Evolutionary conservation across 1,139 yeast genomes (phyloP).

Genomic region (Diutina sp.): DNA sequence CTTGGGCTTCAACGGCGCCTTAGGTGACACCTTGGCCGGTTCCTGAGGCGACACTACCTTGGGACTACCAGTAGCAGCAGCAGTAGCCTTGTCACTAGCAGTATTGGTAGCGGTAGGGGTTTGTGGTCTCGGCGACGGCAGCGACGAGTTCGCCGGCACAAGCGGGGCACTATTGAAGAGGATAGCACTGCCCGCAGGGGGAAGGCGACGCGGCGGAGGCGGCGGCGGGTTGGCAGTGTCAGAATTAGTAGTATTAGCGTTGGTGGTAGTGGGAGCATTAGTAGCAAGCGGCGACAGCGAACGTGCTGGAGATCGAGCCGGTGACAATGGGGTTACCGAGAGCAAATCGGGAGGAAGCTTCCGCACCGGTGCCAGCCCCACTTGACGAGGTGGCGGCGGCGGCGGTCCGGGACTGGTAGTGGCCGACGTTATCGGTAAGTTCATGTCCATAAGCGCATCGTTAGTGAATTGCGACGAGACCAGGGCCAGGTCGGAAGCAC

Average conservation of each 20-base stretch:
- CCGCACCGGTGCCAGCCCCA: conserved; percentile 8
- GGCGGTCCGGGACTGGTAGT: conserved; percentile 13
- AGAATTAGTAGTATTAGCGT: neutral
- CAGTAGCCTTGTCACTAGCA: neutral
- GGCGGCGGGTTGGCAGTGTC: neutral
- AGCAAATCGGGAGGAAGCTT: conserved; percentile 14
- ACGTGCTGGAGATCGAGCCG: conserved; percentile 35
- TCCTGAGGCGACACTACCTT: neutral
- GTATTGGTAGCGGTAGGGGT: neutral
- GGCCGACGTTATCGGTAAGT: conserved; percentile 18
- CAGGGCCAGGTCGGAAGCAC: neutral
- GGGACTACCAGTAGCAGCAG: neutral
- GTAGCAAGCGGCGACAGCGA: conserved; percentile 14
- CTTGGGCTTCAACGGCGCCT: neutral
- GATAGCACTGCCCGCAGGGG: neutral
- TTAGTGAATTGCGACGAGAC: conserved; percentile 2
- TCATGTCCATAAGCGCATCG: conserved; percentile 25
- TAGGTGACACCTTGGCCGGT: neutral
- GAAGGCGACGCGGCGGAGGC: neutral
- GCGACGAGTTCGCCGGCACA: neutral
- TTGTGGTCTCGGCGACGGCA: neutral
- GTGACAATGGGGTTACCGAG: conserved; percentile 6
- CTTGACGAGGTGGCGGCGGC: conserved; percentile 10
- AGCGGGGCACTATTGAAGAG: neutral
- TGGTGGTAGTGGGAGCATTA: neutral